Evolutionary conservation across 2,329 filamentous ascomycete species (phyloP).

Genomic region (Amesomyces nigricolor): DNA sequence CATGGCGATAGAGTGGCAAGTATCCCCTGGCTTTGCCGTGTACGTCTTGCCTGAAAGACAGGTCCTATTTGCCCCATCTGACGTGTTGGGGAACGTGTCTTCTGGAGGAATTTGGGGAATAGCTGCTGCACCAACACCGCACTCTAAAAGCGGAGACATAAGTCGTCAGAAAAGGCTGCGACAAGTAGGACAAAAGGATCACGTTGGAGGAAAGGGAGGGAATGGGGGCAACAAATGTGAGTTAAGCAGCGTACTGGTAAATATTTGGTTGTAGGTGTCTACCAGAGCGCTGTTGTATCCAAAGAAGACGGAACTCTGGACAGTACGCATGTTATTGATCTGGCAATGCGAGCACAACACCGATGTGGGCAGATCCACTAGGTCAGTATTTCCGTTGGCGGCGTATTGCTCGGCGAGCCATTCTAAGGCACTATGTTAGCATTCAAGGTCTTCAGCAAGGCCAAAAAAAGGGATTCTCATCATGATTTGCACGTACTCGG

Average conservation of each 20-base stretch:
- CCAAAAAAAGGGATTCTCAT: background rate
- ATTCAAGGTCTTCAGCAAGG: too few species aligned
- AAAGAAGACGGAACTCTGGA: background rate
- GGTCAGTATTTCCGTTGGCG: background rate
- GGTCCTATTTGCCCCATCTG: background rate
- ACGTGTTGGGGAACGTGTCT: conserved; percentile 3
- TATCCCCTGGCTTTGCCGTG: background rate
- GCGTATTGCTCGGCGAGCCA: conserved; percentile 4
- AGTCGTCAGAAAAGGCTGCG: background rate
- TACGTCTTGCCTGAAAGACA: conserved; percentile 1
- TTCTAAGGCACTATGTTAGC: background rate
- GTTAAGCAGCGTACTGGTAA: background rate
- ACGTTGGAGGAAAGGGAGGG: too few species aligned
- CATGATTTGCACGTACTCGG: background rate
- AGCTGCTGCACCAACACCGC: background rate
- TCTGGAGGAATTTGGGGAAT: background rate
- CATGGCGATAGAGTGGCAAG: conserved; percentile 1
- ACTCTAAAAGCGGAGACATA: background rate
- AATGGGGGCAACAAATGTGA: too few species aligned
- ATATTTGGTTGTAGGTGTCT: background rate
- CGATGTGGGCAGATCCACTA: background rate
- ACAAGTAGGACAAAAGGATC: too few species aligned
- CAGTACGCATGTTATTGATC: conserved; percentile 4
- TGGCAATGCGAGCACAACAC: conserved; percentile 5
- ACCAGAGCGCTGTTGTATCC: conserved; percentile 5